Percentiles rank a stretch among this genome's conserved stretches.
These are phyloP conservation scores for Arctostaphylos glauca DNA, from an alignment of 148 eudicot genomes.

Conservation along the genomic window DNA sequence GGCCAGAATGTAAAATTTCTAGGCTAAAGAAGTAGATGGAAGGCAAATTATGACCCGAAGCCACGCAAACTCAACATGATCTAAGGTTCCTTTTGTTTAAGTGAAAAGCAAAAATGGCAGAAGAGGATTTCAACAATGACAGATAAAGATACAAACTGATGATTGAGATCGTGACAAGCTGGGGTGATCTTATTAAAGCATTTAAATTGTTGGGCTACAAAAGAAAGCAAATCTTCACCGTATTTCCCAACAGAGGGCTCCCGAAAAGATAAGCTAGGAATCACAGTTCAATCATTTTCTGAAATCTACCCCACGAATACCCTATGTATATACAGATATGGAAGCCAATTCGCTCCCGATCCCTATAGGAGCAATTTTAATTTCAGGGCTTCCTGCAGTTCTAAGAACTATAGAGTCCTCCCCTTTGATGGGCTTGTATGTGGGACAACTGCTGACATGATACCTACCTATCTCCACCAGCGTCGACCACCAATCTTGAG, in stretches of 20 bases:
- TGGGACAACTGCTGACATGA: background rate
- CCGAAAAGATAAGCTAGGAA: background rate
- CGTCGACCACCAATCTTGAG: background rate
- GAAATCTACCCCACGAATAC: background rate
- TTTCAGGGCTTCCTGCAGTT: background rate
- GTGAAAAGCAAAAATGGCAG: background rate
- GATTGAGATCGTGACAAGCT: background rate
- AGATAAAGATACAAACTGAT: background rate
- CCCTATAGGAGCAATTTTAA: background rate
- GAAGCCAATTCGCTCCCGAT: no score
- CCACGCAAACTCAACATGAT: background rate
- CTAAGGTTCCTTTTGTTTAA: background rate
- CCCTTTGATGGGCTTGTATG: background rate
- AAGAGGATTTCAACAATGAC: background rate
- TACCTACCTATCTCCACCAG: background rate
- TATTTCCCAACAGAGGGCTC: background rate
- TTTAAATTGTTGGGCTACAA: background rate
- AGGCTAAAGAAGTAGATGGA: background rate
- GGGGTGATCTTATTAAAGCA: background rate
- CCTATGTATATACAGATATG: background rate
- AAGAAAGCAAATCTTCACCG: background rate
- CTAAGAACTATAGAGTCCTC: background rate
- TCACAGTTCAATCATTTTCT: background rate
- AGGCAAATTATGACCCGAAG: slow-evolving; percentile 2
- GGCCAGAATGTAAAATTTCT: background rate